Evolutionary conservation across 2,329 filamentous ascomycete genomes (phyloP), one percentile per base, ranked within the genome.

Genomic region (Metarhizium robertsii): DNA sequence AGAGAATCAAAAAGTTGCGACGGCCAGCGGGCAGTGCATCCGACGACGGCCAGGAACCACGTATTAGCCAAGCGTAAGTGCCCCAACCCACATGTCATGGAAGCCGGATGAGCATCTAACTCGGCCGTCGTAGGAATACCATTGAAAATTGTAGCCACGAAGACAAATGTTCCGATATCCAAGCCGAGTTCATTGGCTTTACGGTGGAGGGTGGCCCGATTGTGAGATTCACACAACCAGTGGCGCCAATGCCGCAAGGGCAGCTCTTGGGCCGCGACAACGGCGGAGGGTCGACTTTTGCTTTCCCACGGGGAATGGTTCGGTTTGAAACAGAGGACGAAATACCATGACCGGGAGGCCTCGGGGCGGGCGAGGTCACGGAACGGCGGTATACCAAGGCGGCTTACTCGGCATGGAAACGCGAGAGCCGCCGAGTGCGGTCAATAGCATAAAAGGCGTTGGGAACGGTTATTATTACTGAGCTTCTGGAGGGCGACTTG

Each of bases 141-240:
- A 70, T 73, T 48, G 65, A 64, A 50, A 68, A 59, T 52, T 61
- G 65, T 50, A 61, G 61, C 11, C 66, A 72, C 32, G 67, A 72
- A 10, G 69, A 69, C 4, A 61, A 66, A 3, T 65, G 69, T 32
- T 66, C 66, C 6, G 66, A 68, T 1, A 59, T 64, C 29, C 63
- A 66, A 6, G 70, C 62, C 48, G 64, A 71, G 30, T 69, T 78
- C 4, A 66, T 78, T 47, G 75, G 75, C 43, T 74, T 75, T 60
- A 75, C 74, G 2, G 65, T 75, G 10, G 68, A 73, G 4, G 75
- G 75, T 14, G 73, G 72, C 2, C 75, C 75, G 2, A 77, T 78
- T 52, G 61, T 78, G n/a, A 70, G 71, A 18, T 75, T 78, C 56
- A 65, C 61, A 40, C 64, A 71, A n/a, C 62, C 71, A 0, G 60